Evolutionary conservation across 2,329 filamentous ascomycete species (phyloP).

Genomic region (Claviceps monticola): DNA sequence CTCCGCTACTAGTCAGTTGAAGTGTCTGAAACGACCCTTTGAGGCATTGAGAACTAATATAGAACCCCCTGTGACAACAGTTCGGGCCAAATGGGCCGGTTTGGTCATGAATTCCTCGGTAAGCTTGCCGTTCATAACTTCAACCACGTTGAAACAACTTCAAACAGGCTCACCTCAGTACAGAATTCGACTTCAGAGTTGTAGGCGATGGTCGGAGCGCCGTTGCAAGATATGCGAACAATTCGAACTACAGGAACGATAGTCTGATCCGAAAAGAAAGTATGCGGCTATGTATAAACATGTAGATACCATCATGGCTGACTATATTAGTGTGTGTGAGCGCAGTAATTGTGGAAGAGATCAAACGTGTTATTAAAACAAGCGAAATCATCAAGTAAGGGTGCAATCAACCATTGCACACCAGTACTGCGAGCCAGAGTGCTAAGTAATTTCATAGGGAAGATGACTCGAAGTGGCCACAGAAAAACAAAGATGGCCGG

Average conservation of each 20-base stretch:
- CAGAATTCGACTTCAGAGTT: conserved; percentile 93
- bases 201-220: conserved; percentile 88
- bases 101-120: conserved; percentile 98
- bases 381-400: conserved; percentile 92
- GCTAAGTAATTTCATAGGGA: conserved; percentile 43
- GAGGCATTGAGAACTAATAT: conserved; percentile 1
- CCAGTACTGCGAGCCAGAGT: too few species aligned
- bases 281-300: conserved; percentile 23
- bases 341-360: conserved; percentile 77
- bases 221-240: conserved; percentile 93
- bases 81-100: conserved; percentile 92
- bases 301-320: not conserved
- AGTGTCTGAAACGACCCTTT: conserved; percentile 2
- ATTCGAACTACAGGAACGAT: conserved; percentile 98
- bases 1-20: conserved; percentile 83
- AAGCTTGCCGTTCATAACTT: conserved; percentile 1
- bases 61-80: conserved; percentile 43
- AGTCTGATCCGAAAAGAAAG: conserved; percentile 99
- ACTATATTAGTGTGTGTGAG: conserved; percentile 74
- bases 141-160: not conserved
- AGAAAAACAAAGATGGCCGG: conserved; percentile 97
- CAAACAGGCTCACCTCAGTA: not conserved
- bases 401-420: not conserved
- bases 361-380: conserved; percentile 92
- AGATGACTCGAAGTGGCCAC: conserved; percentile 96